phyloP scores from a whole-genome alignment of 2,329 filamentous ascomycete species.

The Neophaeococcomyces aloes region DNA sequence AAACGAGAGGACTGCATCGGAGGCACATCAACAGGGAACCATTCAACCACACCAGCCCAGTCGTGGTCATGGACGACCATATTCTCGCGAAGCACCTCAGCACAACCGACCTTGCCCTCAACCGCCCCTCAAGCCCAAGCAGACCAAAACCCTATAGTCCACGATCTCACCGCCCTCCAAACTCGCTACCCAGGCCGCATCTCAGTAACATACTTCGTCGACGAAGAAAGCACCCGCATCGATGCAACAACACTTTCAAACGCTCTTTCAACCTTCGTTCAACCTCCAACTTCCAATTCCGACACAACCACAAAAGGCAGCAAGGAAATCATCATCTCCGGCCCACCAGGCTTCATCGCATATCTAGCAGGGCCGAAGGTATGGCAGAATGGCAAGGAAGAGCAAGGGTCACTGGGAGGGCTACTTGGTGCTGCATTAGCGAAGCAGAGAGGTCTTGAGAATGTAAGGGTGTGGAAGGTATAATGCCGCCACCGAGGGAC shows the following conservation, averaged over 20 bases:
- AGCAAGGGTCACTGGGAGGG: constrained; percentile 18
- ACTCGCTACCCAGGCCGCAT: constrained; percentile 46
- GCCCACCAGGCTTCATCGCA: constrained; percentile 79
- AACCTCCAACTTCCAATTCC: constrained; percentile 18
- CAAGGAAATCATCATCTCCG: constrained; percentile 66
- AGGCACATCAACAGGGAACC: constrained; percentile 41
- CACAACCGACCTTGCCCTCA: background rate
- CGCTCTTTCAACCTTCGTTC: constrained; percentile 11
- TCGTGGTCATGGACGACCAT: constrained; percentile 12
- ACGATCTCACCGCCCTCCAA: constrained; percentile 55
- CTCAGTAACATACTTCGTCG: constrained; percentile 64
- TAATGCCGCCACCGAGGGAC: too few species aligned
- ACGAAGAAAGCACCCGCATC: constrained; percentile 65
- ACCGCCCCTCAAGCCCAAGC: constrained; percentile 4
- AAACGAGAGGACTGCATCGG: constrained; percentile 54
- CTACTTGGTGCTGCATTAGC: constrained; percentile 15
- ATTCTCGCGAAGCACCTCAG: constrained; percentile 3
- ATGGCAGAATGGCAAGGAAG: constrained; percentile 17
- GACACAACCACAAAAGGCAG: constrained; percentile 11
- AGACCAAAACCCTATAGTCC: constrained; percentile 38
- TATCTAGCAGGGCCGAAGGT: constrained; percentile 68
- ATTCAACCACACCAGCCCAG: constrained; percentile 12
- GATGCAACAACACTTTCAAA: constrained; percentile 39
- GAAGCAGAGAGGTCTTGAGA: constrained; percentile 9
- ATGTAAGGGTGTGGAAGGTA: constrained; percentile 20